These are phyloP conservation scores for Aurifilum marmelostoma DNA, from an alignment of 2,329 filamentous ascomycete species.

Conservation along the genomic window DNA sequence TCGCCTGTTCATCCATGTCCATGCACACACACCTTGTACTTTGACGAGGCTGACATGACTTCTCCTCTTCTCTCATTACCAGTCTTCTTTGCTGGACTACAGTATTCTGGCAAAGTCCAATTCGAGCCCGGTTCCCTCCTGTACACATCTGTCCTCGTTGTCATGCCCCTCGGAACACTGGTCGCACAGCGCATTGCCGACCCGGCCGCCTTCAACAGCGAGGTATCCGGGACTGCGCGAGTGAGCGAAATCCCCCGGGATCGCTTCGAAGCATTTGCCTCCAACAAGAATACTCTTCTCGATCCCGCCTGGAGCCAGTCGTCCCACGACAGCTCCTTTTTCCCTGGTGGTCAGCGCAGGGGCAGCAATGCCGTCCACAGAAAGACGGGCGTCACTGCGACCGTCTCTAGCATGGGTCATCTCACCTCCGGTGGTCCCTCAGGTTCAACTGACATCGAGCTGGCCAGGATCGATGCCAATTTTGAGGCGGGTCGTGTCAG, in stretches of 20 bases:
- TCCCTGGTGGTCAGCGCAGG: not conserved
- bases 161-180: slow-evolving; percentile 57
- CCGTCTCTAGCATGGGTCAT: slow-evolving; percentile 21
- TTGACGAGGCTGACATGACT: not conserved
- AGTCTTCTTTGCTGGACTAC: slow-evolving; percentile 56
- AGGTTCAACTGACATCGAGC: slow-evolving; percentile 39
- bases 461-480: slow-evolving; percentile 35
- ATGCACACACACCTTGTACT: not conserved
- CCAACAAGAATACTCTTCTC: slow-evolving; percentile 27
- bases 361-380: slow-evolving; percentile 31
- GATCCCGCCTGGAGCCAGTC: slow-evolving; percentile 22
- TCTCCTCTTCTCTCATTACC: slow-evolving; percentile 4
- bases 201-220: slow-evolving; percentile 33
- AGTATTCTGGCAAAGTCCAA: slow-evolving; percentile 45
- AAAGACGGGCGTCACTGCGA: slow-evolving; percentile 29
- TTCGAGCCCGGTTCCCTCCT: slow-evolving; percentile 57
- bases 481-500: slow-evolving; percentile 35
- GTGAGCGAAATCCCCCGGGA: slow-evolving; percentile 27
- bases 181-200: slow-evolving; percentile 51
- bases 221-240: slow-evolving; percentile 15
- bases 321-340: slow-evolving; percentile 26
- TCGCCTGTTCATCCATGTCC: not conserved
- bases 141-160: slow-evolving; percentile 52
- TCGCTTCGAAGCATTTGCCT: slow-evolving; percentile 29
- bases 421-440: slow-evolving; percentile 33